A percentile compares a stretch with the other conserved stretches of the same genome.
Conservation (phyloP, 116 monocot genomes). For the Posidonia oceanica region DNA sequence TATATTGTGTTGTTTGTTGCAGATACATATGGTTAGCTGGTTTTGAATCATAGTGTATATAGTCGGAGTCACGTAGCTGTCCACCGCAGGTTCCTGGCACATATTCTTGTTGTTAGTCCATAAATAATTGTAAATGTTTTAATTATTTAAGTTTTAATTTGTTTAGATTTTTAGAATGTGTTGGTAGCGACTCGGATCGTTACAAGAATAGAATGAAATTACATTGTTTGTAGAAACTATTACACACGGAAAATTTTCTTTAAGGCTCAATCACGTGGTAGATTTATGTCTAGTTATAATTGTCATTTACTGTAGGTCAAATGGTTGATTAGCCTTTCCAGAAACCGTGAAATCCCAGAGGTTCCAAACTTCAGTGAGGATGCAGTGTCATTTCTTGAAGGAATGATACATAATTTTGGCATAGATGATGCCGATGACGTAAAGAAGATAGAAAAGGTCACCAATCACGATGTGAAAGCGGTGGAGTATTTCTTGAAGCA, state of each 20-base stretch:
- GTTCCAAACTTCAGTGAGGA: slow-evolving; percentile 62
- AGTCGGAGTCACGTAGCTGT: too few relatives aligned
- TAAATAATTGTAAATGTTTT: too few relatives aligned
- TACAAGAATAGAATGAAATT: too few relatives aligned
- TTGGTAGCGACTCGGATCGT: too few relatives aligned
- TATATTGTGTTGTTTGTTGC: too few relatives aligned
- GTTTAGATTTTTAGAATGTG: too few relatives aligned
- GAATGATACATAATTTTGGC: slow-evolving; percentile 46
- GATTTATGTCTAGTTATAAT: background rate
- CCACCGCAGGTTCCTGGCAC: too few relatives aligned
- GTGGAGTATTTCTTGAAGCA: slow-evolving; percentile 88
- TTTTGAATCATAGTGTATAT: too few relatives aligned
- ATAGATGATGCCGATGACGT: slow-evolving; percentile 63
- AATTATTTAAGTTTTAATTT: too few relatives aligned
- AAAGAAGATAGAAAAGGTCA: slow-evolving; percentile 79
- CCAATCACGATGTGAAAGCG: slow-evolving; percentile 96
- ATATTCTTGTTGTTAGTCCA: too few relatives aligned
- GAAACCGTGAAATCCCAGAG: slow-evolving; percentile 65
- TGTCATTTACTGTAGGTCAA: slow-evolving; percentile 39
- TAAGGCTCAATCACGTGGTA: background rate
- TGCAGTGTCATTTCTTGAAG: slow-evolving; percentile 53
- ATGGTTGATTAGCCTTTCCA: slow-evolving; percentile 82
- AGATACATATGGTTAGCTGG: too few relatives aligned
- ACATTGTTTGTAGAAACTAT: too few relatives aligned
- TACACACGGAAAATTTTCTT: background rate